Conservation (phyloP, 768 basidiomycete species). For the Brasilioporus rufonigricans region DNA sequence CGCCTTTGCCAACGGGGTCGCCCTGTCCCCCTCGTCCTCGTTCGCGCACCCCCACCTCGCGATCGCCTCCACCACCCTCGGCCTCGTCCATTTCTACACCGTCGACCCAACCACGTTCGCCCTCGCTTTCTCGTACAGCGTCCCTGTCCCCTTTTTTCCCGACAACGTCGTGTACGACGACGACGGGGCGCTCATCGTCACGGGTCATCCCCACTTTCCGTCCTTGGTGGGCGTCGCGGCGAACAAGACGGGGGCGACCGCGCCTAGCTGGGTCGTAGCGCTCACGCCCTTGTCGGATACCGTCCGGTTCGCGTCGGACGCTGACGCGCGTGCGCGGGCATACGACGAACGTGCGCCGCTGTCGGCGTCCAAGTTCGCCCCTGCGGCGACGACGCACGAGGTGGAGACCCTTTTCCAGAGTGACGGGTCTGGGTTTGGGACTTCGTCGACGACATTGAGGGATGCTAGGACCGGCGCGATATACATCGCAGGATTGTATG, state of each 20-base stretch:
- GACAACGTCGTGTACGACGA: constrained; percentile 63
- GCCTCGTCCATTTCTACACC: constrained; percentile 49
- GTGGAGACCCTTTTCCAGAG: constrained; percentile 73
- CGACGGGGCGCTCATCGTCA: constrained; percentile 48
- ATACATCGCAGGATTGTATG: constrained; percentile 60
- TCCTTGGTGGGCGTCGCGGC: constrained; percentile 45
- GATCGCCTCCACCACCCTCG: constrained; percentile 51
- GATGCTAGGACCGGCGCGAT: constrained; percentile 48
- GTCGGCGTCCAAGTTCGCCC: constrained; percentile 43
- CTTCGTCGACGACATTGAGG: constrained; percentile 50
- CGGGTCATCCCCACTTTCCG: constrained; percentile 67
- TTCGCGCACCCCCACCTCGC: constrained; percentile 42
- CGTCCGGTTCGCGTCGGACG: neutral
- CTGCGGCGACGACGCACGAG: constrained; percentile 36
- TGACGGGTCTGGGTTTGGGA: constrained; percentile 57
- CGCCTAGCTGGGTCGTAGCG: constrained; percentile 61
- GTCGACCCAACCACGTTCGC: constrained; percentile 32
- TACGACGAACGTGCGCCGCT: constrained; percentile 49
- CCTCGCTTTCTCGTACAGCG: constrained; percentile 37
- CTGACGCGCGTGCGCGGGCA: neutral
- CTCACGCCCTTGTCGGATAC: too few relatives aligned
- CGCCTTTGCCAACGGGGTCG: constrained; percentile 68
- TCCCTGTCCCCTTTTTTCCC: constrained; percentile 55
- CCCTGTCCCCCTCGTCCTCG: constrained; percentile 44
- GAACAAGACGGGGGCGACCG: constrained; percentile 36